These are phyloP conservation scores for Bombardia bombarda DNA, from an alignment of 495 filamentous ascomycete genomes.

Conservation along the genomic window DNA sequence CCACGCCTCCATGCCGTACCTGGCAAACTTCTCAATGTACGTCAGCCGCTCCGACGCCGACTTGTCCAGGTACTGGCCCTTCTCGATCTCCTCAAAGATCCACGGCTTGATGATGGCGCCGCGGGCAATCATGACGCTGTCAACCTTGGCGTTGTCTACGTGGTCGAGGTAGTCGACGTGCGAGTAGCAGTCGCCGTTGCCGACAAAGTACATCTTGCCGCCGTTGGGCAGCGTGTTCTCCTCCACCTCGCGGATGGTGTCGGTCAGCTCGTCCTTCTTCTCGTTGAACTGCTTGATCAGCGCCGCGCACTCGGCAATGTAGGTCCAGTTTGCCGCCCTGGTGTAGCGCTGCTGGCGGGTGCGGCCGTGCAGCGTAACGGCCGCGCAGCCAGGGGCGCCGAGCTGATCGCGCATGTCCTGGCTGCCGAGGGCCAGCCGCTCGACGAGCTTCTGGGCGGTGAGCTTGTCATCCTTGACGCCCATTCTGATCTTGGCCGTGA, in stretches of 20 bases:
- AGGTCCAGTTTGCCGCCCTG: slow-evolving; percentile 78
- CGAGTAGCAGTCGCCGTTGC: slow-evolving; percentile 94
- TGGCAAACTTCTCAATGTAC: slow-evolving; percentile 81
- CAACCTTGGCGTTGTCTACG: slow-evolving; percentile 66
- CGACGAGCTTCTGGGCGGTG: slow-evolving; percentile 70
- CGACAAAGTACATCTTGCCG: slow-evolving; percentile 74
- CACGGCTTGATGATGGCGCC: slow-evolving; percentile 94
- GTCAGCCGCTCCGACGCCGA: slow-evolving; percentile 74
- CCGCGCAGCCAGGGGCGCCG: slow-evolving; percentile 74
- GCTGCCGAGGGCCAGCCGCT: slow-evolving; percentile 74
- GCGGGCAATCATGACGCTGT: slow-evolving; percentile 84
- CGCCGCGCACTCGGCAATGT: slow-evolving; percentile 83
- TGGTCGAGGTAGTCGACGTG: slow-evolving; percentile 80
- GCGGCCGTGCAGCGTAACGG: slow-evolving; percentile 88
- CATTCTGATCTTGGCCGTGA: slow-evolving; percentile 91
- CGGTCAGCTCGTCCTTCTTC: slow-evolving; percentile 51
- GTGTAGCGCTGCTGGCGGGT: slow-evolving; percentile 94
- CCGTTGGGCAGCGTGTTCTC: slow-evolving; percentile 50
- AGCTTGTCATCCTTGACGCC: slow-evolving; percentile 74
- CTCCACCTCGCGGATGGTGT: slow-evolving; percentile 74
- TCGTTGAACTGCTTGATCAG: slow-evolving; percentile 71
- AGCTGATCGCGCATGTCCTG: slow-evolving; percentile 52
- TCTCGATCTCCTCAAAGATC: slow-evolving; percentile 93
- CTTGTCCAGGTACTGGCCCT: slow-evolving; percentile 91
- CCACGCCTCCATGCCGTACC: slow-evolving; percentile 89